Evolutionary conservation across 2,329 filamentous ascomycete genomes (phyloP).

Genomic region (Penicillium sp.): DNA sequence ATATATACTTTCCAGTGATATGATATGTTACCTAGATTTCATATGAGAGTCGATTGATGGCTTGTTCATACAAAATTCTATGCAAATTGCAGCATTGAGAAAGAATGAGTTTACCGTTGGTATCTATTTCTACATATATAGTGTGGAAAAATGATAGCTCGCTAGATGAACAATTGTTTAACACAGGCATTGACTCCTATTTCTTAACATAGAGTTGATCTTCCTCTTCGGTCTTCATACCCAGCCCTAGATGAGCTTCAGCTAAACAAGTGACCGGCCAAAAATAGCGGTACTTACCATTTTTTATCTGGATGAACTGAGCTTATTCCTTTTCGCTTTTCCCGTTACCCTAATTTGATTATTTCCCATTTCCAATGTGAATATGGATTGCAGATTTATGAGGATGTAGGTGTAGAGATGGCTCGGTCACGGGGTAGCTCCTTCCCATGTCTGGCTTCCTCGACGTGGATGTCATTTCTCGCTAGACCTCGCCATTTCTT

Average conservation of each 20-base stretch:
- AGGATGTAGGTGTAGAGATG: background rate
- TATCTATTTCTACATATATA: background rate
- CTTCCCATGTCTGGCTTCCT: background rate
- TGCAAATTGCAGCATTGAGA: background rate
- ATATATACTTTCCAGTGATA: background rate
- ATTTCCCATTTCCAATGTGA: background rate
- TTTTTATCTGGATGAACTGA: background rate
- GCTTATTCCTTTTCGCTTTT: background rate
- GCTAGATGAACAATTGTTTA: background rate
- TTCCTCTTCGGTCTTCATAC: background rate
- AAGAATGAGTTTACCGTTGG: background rate
- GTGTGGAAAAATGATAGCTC: background rate
- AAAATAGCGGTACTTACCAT: background rate
- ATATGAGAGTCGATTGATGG: background rate
- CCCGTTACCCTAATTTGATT: background rate
- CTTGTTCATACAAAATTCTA: background rate
- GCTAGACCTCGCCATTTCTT: background rate
- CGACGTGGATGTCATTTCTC: background rate
- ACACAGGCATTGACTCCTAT: background rate
- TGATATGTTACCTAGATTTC: background rate
- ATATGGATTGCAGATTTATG: too few species aligned
- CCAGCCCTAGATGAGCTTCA: background rate
- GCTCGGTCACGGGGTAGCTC: conserved; percentile 1
- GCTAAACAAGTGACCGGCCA: background rate
- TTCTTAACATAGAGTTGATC: background rate